Percentiles rank a stretch among this genome's conserved stretches.
These are phyloP conservation scores for Ogataea dorogensis DNA, from an alignment of 805 yeast genomes.

Conservation along the genomic window DNA sequence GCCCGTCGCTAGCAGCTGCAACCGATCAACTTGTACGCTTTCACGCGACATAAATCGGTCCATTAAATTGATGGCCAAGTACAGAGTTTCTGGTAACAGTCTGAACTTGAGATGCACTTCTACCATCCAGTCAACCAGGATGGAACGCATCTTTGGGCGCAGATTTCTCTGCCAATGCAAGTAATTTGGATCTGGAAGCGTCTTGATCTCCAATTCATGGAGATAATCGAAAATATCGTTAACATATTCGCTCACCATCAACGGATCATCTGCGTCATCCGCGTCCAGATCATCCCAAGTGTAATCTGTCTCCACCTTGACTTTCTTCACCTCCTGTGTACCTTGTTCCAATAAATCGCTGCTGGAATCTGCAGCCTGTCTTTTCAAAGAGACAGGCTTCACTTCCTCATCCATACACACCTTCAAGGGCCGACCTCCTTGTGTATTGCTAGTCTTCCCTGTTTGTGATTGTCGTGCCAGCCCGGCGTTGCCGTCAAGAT, in stretches of 20 bases:
- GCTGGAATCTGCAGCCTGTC: constrained; percentile 56
- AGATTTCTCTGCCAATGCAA: constrained; percentile 61
- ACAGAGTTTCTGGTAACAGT: constrained; percentile 81
- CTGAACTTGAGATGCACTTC: constrained; percentile 85
- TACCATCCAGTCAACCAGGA: constrained; percentile 90
- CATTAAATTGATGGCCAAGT: constrained; percentile 78
- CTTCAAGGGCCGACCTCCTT: constrained; percentile 13
- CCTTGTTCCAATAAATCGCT: constrained; percentile 36
- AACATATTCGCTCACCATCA: constrained; percentile 93
- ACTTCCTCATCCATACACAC: constrained; percentile 22
- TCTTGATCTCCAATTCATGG: constrained; percentile 66
- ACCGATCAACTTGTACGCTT: constrained; percentile 69
- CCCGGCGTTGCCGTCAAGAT: constrained; percentile 24
- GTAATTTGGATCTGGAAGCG: constrained; percentile 73
- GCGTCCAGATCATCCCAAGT: constrained; percentile 74
- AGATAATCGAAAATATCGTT: constrained; percentile 81
- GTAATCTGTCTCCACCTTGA: constrained; percentile 38
- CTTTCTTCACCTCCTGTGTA: constrained; percentile 32
- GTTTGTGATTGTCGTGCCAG: constrained; percentile 12
- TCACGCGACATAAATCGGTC: constrained; percentile 81
- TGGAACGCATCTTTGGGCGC: constrained; percentile 80
- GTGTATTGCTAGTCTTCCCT: constrained; percentile 11
- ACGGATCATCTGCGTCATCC: constrained; percentile 67
- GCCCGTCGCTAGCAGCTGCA: constrained; percentile 85
- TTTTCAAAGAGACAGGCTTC: constrained; percentile 39